phyloP scores from a whole-genome alignment of 345 rosid species.

The Odontarrhena argentea region DNA sequence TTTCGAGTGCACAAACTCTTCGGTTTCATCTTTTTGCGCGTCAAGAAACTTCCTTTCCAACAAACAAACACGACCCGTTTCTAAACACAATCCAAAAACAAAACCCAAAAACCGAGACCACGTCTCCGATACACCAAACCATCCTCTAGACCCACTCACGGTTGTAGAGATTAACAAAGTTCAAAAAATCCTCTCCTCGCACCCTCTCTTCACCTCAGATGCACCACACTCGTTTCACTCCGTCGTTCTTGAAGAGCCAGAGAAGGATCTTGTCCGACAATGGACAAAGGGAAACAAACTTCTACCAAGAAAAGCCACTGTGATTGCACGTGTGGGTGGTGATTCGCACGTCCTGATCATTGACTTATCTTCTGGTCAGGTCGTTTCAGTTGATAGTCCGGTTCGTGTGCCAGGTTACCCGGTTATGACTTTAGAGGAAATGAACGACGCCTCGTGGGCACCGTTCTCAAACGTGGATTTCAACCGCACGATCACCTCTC shows the following conservation, averaged over 20 bases:
- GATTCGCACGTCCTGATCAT: conserved; percentile 57
- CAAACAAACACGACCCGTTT: conserved; percentile 32
- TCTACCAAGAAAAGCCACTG: conserved; percentile 69
- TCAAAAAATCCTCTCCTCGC: conserved; percentile 53
- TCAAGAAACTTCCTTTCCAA: conserved; percentile 57
- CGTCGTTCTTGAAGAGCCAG: conserved; percentile 73
- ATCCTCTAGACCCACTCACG: conserved; percentile 73
- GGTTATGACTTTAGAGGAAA: conserved; percentile 82
- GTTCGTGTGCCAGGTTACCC: conserved; percentile 69
- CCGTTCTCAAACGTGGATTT: conserved; percentile 64
- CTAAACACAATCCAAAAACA: conserved; percentile 30
- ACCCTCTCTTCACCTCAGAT: conserved; percentile 55
- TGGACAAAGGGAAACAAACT: conserved; percentile 72
- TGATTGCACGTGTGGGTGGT: conserved; percentile 62
- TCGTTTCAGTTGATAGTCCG: conserved; percentile 37
- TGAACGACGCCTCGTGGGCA: conserved; percentile 58
- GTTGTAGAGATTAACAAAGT: conserved; percentile 57
- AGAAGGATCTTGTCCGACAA: conserved; percentile 55
- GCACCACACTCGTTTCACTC: conserved; percentile 65
- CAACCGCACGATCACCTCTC: conserved; percentile 67
- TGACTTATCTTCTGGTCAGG: conserved; percentile 48
- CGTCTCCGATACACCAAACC: conserved; percentile 56
- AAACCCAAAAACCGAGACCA: conserved; percentile 49
- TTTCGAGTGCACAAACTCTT: conserved; percentile 52
- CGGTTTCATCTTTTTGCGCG: conserved; percentile 57